Evolutionary conservation across 331 rosid species (phyloP).

Genomic region (Arachis monticola): DNA sequence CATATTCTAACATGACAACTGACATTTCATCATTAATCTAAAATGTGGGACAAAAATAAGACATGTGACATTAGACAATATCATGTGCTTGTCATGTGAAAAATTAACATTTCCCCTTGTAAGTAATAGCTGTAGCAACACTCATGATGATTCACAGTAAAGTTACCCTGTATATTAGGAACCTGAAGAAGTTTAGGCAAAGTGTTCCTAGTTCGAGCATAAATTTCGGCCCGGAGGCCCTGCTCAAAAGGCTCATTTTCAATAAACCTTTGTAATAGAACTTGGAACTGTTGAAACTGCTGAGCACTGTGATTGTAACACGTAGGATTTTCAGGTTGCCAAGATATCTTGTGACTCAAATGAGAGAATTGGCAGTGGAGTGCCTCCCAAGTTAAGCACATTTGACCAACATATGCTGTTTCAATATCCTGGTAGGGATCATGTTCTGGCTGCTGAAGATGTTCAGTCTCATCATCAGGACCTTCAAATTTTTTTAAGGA

Average conservation of each 20-base stretch:
- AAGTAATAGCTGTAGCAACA: too few species aligned
- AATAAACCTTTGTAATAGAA: constrained; percentile 83
- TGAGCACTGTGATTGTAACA: constrained; percentile 81
- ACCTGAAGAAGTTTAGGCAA: constrained; percentile 83
- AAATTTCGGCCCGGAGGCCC: constrained; percentile 72
- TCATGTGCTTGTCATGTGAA: too few species aligned
- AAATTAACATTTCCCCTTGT: too few species aligned
- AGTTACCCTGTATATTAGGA: constrained; percentile 76
- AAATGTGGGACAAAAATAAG: too few species aligned
- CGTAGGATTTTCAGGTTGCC: constrained; percentile 77
- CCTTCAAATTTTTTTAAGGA: constrained; percentile 84
- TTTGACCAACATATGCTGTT: constrained; percentile 87
- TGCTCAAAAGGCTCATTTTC: constrained; percentile 96
- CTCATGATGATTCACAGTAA: neutral
- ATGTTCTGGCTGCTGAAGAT: constrained; percentile 65
- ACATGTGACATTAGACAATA: neutral
- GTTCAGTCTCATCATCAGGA: constrained; percentile 75
- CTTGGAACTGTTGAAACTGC: constrained; percentile 93
- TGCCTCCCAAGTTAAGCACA: constrained; percentile 96
- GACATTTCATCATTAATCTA: neutral
- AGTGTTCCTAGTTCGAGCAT: constrained; percentile 68
- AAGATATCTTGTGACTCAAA: constrained; percentile 69
- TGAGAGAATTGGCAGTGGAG: constrained; percentile 95
- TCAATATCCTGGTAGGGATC: constrained; percentile 74
- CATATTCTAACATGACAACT: constrained; percentile 19